Conservation (phyloP, 2,329 filamentous ascomycete species). For the Ceratocystis cubensis region DNA sequence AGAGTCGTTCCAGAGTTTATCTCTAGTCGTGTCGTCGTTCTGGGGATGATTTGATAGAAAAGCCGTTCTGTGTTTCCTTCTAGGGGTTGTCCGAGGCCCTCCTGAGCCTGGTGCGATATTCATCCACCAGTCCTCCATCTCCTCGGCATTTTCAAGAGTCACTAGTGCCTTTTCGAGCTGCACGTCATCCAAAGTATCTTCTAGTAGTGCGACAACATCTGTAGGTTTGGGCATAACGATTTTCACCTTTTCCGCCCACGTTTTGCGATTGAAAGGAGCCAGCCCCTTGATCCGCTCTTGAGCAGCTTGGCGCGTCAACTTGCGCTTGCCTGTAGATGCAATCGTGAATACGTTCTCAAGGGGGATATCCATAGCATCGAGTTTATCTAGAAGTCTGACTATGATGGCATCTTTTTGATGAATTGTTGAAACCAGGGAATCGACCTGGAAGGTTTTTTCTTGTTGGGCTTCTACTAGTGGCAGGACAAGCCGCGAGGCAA, state of each 20-base stretch:
- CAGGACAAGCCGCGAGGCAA: slow-evolving; percentile 39
- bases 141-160: background rate
- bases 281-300: slow-evolving; percentile 41
- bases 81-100: background rate
- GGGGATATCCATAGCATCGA: slow-evolving; percentile 39
- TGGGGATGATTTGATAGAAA: background rate
- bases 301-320: slow-evolving; percentile 33
- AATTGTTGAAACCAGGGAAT: slow-evolving; percentile 34
- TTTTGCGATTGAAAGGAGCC: slow-evolving; percentile 31
- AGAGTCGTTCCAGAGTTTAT: background rate
- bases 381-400: slow-evolving; percentile 40
- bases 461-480: slow-evolving; percentile 39
- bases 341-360: slow-evolving; percentile 43
- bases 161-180: background rate
- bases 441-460: slow-evolving; percentile 31
- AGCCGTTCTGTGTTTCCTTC: background rate
- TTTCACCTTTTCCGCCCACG: slow-evolving; percentile 7
- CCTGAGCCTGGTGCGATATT: slow-evolving; percentile 12
- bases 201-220: slow-evolving; percentile 4
- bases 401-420: slow-evolving; percentile 42
- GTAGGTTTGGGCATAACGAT: background rate
- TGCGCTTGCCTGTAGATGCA: slow-evolving; percentile 36
- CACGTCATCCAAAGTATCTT: slow-evolving; percentile 12
- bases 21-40: background rate
- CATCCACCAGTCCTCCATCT: slow-evolving; percentile 16